A percentile compares a stretch with the other conserved stretches of the same genome.
These are phyloP conservation scores for Penicillium bovifimosum DNA, from an alignment of 495 filamentous ascomycete species.

Conservation along the genomic window DNA sequence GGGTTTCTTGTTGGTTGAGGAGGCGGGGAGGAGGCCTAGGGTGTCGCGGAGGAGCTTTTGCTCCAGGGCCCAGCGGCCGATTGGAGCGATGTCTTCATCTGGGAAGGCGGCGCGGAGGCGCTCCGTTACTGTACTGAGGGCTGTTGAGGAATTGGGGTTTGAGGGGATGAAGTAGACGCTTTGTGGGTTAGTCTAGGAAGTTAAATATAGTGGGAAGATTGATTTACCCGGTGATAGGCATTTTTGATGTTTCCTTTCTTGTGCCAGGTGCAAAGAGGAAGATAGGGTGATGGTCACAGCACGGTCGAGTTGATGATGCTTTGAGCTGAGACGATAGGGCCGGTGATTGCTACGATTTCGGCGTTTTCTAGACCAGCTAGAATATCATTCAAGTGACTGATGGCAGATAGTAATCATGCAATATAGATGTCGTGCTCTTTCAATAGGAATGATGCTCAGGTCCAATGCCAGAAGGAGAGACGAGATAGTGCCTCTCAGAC, in stretches of 20 bases:
- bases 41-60: slow-evolving; percentile 46
- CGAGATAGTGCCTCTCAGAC: not conserved
- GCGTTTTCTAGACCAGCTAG: not conserved
- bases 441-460: not conserved
- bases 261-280: not conserved
- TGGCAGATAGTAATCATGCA: not conserved
- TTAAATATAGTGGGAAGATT: not conserved
- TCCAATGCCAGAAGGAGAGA: not conserved
- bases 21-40: slow-evolving; percentile 35
- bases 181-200: not conserved
- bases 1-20: slow-evolving; percentile 24
- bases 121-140: slow-evolving; percentile 32
- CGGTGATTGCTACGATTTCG: not conserved
- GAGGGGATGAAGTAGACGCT: slow-evolving; percentile 47
- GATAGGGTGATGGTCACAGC: not conserved
- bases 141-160: slow-evolving; percentile 37
- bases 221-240: slow-evolving; percentile 34
- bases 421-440: not conserved
- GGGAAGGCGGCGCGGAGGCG: slow-evolving; percentile 36
- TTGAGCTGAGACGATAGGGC: not conserved
- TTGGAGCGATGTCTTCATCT: slow-evolving; percentile 33
- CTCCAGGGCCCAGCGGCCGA: slow-evolving; percentile 40
- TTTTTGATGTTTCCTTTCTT: slow-evolving; percentile 8
- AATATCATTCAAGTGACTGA: not conserved
- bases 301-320: not conserved